phyloP scores from a whole-genome alignment of 768 basidiomycete genomes.

The Candolleomyces efflorescens region DNA sequence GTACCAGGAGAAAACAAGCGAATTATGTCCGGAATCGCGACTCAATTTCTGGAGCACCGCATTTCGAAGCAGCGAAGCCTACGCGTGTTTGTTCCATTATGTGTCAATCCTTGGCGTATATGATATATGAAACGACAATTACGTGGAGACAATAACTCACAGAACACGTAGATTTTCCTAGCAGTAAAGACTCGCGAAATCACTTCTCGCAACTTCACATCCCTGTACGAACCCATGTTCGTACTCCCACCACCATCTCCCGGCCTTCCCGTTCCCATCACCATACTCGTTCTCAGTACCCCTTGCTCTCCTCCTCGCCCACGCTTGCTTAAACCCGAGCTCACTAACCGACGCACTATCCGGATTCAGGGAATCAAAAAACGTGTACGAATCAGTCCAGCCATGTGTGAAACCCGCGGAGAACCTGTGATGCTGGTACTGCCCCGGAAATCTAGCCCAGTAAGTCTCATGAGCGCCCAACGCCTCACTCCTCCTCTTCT shows the following conservation, averaged over 20 bases:
- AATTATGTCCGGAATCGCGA: no score
- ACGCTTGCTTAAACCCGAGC: slow-evolving; percentile 62
- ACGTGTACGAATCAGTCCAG: slow-evolving; percentile 67
- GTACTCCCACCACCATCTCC: slow-evolving; percentile 55
- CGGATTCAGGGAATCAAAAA: slow-evolving; percentile 33
- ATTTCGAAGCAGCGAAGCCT: no score
- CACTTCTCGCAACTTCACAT: slow-evolving; percentile 33
- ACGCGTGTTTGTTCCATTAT: no score
- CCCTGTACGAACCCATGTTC: slow-evolving; percentile 67
- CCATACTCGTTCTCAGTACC: slow-evolving; percentile 29
- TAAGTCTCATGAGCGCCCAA: slow-evolving; percentile 32
- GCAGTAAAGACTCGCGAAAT: slow-evolving; percentile 22
- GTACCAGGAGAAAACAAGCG: no score
- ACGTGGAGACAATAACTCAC: no score
- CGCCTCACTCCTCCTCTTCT: slow-evolving; percentile 13
- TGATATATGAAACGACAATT: no score
- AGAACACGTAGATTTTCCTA: not conserved
- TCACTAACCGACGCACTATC: slow-evolving; percentile 37
- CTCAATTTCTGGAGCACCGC: no score
- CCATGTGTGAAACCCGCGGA: slow-evolving; percentile 60
- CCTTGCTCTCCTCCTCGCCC: slow-evolving; percentile 41
- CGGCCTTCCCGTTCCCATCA: no score
- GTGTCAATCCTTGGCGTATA: no score
- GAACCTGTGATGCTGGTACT: slow-evolving; percentile 68
- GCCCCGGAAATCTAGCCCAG: slow-evolving; percentile 46